Conservation (phyloP, 805 yeast genomes). For the Metschnikowia noctiluminum region DNA sequence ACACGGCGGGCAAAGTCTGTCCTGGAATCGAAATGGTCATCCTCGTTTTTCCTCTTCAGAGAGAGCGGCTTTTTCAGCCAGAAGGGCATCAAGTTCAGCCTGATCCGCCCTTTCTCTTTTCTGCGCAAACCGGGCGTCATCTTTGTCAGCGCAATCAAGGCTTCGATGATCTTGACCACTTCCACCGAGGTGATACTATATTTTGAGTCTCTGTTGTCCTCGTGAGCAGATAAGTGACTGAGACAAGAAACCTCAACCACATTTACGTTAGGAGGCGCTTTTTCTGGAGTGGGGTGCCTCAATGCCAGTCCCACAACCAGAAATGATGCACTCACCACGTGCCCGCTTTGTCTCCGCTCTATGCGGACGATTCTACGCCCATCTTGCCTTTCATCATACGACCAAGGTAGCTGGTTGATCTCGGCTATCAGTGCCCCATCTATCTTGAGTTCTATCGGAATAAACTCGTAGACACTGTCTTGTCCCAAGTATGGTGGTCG, state of each 20-base stretch:
- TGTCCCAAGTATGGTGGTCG: conserved; percentile 48
- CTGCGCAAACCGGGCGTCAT: conserved; percentile 51
- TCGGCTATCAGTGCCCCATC: conserved; percentile 45
- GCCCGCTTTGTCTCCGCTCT: conserved; percentile 50
- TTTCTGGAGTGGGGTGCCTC: conserved; percentile 43
- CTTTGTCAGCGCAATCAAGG: conserved; percentile 50
- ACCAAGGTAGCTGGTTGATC: conserved; percentile 53
- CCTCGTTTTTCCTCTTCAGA: conserved; percentile 34
- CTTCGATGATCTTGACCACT: conserved; percentile 61
- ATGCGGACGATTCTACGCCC: conserved; percentile 56
- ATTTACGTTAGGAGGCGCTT: conserved; percentile 40
- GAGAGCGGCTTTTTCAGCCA: conserved; percentile 62
- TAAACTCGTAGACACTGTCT: conserved; percentile 24
- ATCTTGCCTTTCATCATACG: conserved; percentile 42
- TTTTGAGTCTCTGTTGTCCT: conserved; percentile 22
- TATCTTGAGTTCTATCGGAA: conserved; percentile 49
- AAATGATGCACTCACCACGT: conserved; percentile 46
- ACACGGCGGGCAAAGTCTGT: conserved; percentile 58
- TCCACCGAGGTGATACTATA: conserved; percentile 64
- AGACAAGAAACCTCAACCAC: conserved; percentile 60
- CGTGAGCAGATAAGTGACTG: conserved; percentile 38
- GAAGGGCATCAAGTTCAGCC: conserved; percentile 64
- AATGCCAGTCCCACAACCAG: conserved; percentile 47
- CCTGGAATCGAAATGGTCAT: conserved; percentile 7
- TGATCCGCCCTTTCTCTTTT: conserved; percentile 61